phyloP scores from a whole-genome alignment of 139 green algal species.

The Bryopsis sp. region DNA sequence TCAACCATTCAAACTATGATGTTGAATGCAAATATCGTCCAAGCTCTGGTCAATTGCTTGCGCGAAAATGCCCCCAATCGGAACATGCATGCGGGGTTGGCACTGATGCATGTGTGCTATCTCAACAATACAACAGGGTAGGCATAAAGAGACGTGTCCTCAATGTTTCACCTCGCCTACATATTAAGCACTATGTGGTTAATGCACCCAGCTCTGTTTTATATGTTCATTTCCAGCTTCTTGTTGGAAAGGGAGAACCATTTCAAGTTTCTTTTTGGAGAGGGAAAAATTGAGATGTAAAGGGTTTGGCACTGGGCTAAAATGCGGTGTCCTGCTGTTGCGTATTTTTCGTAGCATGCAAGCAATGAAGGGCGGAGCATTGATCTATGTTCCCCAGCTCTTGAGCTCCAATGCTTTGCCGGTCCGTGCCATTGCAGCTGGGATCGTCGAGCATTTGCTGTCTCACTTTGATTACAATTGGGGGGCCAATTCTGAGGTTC shows the following conservation, averaged over 20 bases:
- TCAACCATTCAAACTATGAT: conserved; percentile 3
- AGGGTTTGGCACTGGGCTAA: too few relatives aligned
- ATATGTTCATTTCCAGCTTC: too few relatives aligned
- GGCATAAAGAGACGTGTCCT: too few relatives aligned
- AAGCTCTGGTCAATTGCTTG: not conserved
- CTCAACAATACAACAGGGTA: not conserved
- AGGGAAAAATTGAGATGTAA: too few relatives aligned
- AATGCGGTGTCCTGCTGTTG: too few relatives aligned
- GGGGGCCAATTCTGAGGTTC: not conserved
- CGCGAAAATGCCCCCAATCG: not conserved
- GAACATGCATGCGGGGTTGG: conserved; percentile 7
- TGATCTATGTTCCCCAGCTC: not conserved
- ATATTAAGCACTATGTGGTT: too few relatives aligned
- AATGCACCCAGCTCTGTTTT: too few relatives aligned
- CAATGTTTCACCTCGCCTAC: too few relatives aligned
- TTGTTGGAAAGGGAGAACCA: too few relatives aligned
- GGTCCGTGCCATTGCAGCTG: not conserved
- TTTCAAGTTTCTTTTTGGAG: too few relatives aligned
- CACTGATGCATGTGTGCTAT: conserved; percentile 2
- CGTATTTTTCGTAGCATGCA: too few relatives aligned
- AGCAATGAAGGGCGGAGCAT: not conserved
- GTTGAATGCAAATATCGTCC: not conserved
- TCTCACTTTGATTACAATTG: conserved; percentile 2
- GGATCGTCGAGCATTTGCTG: not conserved
- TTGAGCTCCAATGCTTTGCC: not conserved